phyloP scores from a whole-genome alignment of 164 flowering plant species.

The Nymphaea thermarum region DNA sequence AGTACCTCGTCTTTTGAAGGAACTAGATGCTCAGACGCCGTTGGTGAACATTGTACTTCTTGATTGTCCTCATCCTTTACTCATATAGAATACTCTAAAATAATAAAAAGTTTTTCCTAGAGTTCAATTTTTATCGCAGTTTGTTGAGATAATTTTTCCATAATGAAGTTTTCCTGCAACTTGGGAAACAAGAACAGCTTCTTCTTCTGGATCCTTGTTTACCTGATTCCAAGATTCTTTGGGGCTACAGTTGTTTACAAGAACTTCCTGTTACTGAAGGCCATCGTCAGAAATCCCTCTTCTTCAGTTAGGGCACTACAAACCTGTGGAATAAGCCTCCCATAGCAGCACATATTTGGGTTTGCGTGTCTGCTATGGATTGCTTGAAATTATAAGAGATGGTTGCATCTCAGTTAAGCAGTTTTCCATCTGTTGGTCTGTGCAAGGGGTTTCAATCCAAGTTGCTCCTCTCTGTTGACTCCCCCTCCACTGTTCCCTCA shows the following conservation, averaged over 20 bases:
- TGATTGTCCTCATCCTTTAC: too few relatives aligned
- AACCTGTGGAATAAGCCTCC: slow-evolving; percentile 13
- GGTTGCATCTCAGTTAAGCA: slow-evolving; percentile 50
- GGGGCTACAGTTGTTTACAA: slow-evolving; percentile 37
- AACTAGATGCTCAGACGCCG: too few relatives aligned
- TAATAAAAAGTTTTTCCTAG: too few relatives aligned
- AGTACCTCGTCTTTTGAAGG: too few relatives aligned
- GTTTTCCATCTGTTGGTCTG: slow-evolving; percentile 13
- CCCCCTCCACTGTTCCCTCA: slow-evolving; percentile 9
- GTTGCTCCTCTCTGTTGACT: slow-evolving; percentile 14
- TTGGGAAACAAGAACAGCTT: slow-evolving; percentile 67
- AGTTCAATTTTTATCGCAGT: too few relatives aligned
- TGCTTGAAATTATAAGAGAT: slow-evolving; percentile 17
- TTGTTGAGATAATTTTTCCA: too few relatives aligned
- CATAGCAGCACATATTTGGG: slow-evolving; percentile 8
- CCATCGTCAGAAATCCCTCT: slow-evolving; percentile 47
- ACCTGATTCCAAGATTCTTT: slow-evolving; percentile 56
- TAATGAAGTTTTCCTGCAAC: slow-evolving; percentile 88
- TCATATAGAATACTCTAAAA: too few relatives aligned
- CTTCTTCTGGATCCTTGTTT: slow-evolving; percentile 57
- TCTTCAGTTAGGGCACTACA: slow-evolving; percentile 13
- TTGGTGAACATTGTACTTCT: too few relatives aligned
- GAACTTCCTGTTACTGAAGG: slow-evolving; percentile 47
- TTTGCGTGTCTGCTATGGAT: background rate
- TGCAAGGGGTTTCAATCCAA: slow-evolving; percentile 22